These are phyloP conservation scores for Geranium rotundifolium DNA, from an alignment of 345 rosid species.

Conservation along the genomic window DNA sequence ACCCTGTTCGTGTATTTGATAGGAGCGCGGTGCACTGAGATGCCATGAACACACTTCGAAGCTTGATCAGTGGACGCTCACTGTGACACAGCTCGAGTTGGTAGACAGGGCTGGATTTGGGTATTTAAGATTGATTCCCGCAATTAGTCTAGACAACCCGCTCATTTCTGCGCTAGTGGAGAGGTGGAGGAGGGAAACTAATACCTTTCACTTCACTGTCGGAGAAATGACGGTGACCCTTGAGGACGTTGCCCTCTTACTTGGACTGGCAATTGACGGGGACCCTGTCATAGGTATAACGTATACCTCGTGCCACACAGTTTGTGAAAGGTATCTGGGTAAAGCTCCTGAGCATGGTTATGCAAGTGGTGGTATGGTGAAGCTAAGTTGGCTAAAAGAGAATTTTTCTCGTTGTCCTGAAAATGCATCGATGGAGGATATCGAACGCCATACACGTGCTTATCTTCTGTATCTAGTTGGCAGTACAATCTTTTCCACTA, in stretches of 20 bases:
- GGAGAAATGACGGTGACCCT: conserved; percentile 96
- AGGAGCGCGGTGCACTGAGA: conserved; percentile 98
- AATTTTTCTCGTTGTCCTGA: conserved; percentile 61
- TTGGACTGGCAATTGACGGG: conserved; percentile 84
- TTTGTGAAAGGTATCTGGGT: conserved; percentile 67
- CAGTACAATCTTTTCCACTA: conserved; percentile 87
- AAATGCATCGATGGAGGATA: conserved; percentile 47
- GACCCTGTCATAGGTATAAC: conserved; percentile 85
- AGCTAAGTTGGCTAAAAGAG: conserved; percentile 94
- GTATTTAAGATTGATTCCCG: conserved; percentile 72
- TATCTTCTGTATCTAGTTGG: conserved; percentile 85
- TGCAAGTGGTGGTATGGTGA: conserved; percentile 98
- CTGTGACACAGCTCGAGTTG: conserved; percentile 55
- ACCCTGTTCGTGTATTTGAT: neutral
- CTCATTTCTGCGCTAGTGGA: conserved; percentile 88
- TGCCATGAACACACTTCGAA: conserved; percentile 96
- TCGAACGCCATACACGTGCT: conserved; percentile 70
- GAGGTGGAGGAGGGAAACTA: conserved; percentile 95
- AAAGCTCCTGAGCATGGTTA: conserved; percentile 55
- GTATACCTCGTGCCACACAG: conserved; percentile 53
- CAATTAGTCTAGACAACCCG: conserved; percentile 88
- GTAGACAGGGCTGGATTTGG: conserved; percentile 90
- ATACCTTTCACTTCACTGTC: conserved; percentile 72
- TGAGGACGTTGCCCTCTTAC: conserved; percentile 61
- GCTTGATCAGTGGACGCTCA: conserved; percentile 82